A percentile compares a stretch with the other conserved stretches of the same genome.
phyloP scores from a whole-genome alignment of 805 yeast genomes.

The Candida easanensis region DNA sequence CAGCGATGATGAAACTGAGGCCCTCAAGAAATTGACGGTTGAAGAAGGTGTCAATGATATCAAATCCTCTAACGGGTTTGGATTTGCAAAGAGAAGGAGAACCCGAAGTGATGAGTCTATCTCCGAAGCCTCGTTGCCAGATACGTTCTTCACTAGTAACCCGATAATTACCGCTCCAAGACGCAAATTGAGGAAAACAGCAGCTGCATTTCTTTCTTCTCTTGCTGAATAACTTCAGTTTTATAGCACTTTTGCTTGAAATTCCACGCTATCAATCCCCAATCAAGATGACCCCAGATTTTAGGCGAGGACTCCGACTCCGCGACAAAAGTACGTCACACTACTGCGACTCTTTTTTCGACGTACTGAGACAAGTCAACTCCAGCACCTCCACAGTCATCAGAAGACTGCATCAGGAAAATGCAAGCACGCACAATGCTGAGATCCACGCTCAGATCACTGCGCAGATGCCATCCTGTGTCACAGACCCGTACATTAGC shows the following conservation, averaged over 20 bases:
- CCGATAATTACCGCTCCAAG: constrained; percentile 15
- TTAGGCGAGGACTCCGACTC: background rate
- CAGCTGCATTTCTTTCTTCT: constrained; percentile 8
- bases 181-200: constrained; percentile 14
- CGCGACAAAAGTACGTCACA: background rate
- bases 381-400: background rate
- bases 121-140: background rate
- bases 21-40: background rate
- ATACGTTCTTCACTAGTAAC: constrained; percentile 14
- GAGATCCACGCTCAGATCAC: background rate
- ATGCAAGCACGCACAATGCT: background rate
- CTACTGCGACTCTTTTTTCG: background rate
- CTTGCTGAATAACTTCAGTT: background rate
- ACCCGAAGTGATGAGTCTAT: constrained; percentile 7
- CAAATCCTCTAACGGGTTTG: constrained; percentile 4
- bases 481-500: constrained; percentile 1
- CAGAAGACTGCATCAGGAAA: background rate
- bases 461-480: background rate
- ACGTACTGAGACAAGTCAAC: background rate
- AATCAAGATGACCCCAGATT: too few species aligned
- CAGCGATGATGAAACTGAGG: constrained; percentile 6
- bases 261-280: background rate
- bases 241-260: background rate
- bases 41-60: constrained; percentile 2
- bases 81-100: constrained; percentile 7